phyloP scores from a whole-genome alignment of 495 filamentous ascomycete genomes.

The Evernia prunastri region DNA sequence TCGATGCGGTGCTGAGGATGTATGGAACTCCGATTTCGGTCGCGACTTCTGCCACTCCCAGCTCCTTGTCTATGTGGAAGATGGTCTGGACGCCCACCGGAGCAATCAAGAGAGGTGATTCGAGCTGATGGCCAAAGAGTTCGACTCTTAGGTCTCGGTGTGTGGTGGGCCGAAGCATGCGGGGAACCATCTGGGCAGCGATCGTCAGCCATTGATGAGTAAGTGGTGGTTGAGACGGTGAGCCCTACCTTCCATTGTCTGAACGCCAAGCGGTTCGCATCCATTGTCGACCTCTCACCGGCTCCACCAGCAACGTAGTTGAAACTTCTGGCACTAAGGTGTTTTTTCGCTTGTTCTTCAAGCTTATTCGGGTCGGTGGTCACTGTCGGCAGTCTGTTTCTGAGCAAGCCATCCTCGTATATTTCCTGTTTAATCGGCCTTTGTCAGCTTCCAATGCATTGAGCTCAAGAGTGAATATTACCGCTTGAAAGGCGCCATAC shows the following conservation, averaged over 20 bases:
- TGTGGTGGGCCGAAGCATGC: slow-evolving; percentile 37
- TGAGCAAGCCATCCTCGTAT: slow-evolving; percentile 45
- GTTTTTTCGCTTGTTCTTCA: slow-evolving; percentile 48
- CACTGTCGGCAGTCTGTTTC: slow-evolving; percentile 43
- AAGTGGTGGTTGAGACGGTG: neutral
- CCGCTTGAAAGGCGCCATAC: slow-evolving; percentile 22
- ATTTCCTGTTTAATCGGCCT: slow-evolving; percentile 31
- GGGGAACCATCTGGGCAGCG: slow-evolving; percentile 30
- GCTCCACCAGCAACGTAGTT: slow-evolving; percentile 61
- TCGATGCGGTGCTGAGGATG: slow-evolving; percentile 45
- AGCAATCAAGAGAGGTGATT: slow-evolving; percentile 49
- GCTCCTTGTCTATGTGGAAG: slow-evolving; percentile 51
- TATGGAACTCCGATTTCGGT: slow-evolving; percentile 47
- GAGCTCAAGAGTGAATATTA: neutral
- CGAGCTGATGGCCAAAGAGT: slow-evolving; percentile 51
- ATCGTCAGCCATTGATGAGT: neutral
- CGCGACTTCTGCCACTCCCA: slow-evolving; percentile 47
- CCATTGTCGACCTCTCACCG: slow-evolving; percentile 58
- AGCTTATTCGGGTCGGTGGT: slow-evolving; percentile 57
- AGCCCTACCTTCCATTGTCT: slow-evolving; percentile 52
- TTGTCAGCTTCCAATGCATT: neutral
- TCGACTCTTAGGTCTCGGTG: slow-evolving; percentile 47
- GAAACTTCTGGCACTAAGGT: slow-evolving; percentile 43
- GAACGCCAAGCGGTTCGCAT: slow-evolving; percentile 58
- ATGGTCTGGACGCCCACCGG: slow-evolving; percentile 54